Percentiles rank a stretch among this genome's conserved stretches.
phyloP scores from a whole-genome alignment of 1,284 basidiomycete genomes.

The Leccinum fuscescens region DNA sequence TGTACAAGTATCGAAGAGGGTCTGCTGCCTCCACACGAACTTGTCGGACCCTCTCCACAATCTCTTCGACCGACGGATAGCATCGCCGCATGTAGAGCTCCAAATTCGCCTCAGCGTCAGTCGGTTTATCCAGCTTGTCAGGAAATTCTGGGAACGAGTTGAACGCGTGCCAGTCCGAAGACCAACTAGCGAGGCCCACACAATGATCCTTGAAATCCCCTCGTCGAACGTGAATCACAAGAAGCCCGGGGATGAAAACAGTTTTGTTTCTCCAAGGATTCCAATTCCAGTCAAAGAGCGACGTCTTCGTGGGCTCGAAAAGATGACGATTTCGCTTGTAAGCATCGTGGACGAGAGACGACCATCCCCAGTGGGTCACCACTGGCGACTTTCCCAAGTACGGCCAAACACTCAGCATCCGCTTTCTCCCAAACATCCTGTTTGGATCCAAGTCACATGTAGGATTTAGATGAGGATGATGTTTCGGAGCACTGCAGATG shows the following conservation, averaged over 20 bases:
- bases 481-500: neutral
- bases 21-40: conserved; percentile 28
- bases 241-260: conserved; percentile 37
- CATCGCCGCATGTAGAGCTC: conserved; percentile 39
- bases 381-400: conserved; percentile 38
- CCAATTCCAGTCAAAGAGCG: conserved; percentile 7
- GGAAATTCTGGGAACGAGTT: conserved; percentile 40
- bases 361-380: conserved; percentile 40
- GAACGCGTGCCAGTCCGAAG: conserved; percentile 41
- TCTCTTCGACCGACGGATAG: conserved; percentile 41
- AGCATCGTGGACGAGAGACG: conserved; percentile 37
- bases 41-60: conserved; percentile 36
- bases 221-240: conserved; percentile 59
- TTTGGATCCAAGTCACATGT: neutral
- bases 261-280: neutral
- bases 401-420: conserved; percentile 38
- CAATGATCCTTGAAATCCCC: conserved; percentile 61
- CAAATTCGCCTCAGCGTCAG: conserved; percentile 23
- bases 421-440: conserved; percentile 37
- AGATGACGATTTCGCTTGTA: conserved; percentile 34
- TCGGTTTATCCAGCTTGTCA: conserved; percentile 37
- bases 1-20: conserved; percentile 39
- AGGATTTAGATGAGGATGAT: conserved; percentile 1
- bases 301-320: conserved; percentile 23
- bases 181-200: conserved; percentile 41